Percentiles rank a stretch among this genome's conserved stretches.
These are phyloP conservation scores for Cryptococcus sp. DNA, from an alignment of 1,284 basidiomycete genomes.

Conservation along the genomic window DNA sequence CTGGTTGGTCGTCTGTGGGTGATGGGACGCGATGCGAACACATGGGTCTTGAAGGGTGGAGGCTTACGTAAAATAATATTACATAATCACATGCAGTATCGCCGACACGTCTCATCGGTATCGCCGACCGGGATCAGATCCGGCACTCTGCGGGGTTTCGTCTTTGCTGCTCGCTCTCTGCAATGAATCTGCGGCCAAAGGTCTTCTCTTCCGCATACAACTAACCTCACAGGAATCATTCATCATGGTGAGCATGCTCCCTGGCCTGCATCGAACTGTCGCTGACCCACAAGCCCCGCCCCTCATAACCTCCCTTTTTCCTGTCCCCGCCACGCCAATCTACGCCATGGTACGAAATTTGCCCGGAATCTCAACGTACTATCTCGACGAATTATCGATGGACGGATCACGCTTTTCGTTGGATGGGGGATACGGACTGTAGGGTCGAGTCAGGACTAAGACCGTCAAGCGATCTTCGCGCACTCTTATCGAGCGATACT, in stretches of 20 bases:
- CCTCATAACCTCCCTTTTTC: background rate
- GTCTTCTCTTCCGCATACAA: background rate
- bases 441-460: slow-evolving; percentile 99
- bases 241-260: background rate
- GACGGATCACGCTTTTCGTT: background rate
- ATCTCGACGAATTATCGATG: too few species aligned
- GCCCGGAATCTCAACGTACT: background rate
- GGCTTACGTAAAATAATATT: too few species aligned
- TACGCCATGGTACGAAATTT: background rate
- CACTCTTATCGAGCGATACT: slow-evolving; percentile 99
- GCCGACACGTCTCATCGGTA: too few species aligned
- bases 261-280: background rate
- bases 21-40: background rate
- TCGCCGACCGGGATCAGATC: too few species aligned
- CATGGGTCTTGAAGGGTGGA: background rate
- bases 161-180: too few species aligned
- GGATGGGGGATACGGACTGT: slow-evolving; percentile 16
- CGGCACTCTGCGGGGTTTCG: too few species aligned
- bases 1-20: slow-evolving; percentile 1
- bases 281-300: background rate
- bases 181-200: too few species aligned
- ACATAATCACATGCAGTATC: too few species aligned
- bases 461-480: slow-evolving; percentile 99
- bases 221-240: background rate
- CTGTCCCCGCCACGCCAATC: too few species aligned